Conservation (phyloP, 2,329 filamentous ascomycete genomes). For the Sporothrix sp. region DNA sequence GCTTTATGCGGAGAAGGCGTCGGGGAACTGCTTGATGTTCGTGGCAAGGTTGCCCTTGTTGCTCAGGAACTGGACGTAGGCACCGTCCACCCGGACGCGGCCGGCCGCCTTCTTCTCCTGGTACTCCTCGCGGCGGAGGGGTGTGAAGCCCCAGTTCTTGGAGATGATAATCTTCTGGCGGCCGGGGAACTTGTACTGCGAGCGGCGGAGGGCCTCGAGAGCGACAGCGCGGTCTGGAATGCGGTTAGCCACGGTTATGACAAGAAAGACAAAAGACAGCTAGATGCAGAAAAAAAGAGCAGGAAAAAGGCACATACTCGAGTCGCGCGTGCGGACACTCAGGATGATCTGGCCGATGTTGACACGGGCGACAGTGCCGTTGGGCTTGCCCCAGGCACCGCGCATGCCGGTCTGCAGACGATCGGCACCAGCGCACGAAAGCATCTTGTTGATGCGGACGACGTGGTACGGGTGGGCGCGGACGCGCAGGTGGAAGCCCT, state of each 20-base stretch:
- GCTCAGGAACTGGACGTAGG: conserved; percentile 97
- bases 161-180: conserved; percentile 99
- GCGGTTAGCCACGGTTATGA: not conserved
- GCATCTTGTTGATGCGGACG: conserved; percentile 99
- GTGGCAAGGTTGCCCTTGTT: conserved; percentile 78
- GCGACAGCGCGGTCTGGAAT: conserved; percentile 70
- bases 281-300: not conserved
- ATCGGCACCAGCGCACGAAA: conserved; percentile 99
- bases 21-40: conserved; percentile 93
- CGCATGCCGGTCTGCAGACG: conserved; percentile 99
- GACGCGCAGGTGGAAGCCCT: conserved; percentile 64
- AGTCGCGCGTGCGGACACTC: conserved; percentile 93
- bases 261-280: no score
- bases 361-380: conserved; percentile 97
- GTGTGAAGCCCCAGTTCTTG: conserved; percentile 99
- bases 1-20: conserved; percentile 60
- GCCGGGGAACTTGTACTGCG: conserved; percentile 99
- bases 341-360: conserved; percentile 99
- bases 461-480: conserved; percentile 99
- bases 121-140: conserved; percentile 95
- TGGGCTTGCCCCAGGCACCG: conserved; percentile 99
- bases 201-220: conserved; percentile 97
- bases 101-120: conserved; percentile 88
- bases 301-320: conserved; percentile 45
- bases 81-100: conserved; percentile 92